Evolutionary conservation across 805 yeast species (phyloP).

Genomic region (Metschnikowia lunata): DNA sequence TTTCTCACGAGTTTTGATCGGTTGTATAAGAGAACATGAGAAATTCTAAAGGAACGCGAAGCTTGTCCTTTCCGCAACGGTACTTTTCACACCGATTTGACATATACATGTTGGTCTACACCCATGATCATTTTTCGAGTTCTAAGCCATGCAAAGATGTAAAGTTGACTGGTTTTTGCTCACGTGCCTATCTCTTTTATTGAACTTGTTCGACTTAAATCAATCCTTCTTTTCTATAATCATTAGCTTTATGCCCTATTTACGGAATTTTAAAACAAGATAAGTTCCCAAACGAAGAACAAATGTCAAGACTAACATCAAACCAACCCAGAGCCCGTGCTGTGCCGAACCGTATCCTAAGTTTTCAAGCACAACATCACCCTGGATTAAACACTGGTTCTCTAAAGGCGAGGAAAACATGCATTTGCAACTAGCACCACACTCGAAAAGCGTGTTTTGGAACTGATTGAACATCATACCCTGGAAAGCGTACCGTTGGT

Average conservation of each 20-base stretch:
- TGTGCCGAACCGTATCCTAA: constrained; percentile 27
- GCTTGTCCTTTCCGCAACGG: no score
- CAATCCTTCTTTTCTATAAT: no score
- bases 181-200: no score
- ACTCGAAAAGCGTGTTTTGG: constrained; percentile 21
- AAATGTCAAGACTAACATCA: constrained; percentile 27
- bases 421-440: constrained; percentile 33
- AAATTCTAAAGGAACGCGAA: no score
- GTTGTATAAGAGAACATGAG: no score
- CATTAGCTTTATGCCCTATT: neutral
- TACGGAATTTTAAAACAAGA: constrained; percentile 16
- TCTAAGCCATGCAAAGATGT: no score
- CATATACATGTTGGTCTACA: no score
- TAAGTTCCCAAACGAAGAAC: constrained; percentile 27
- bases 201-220: no score
- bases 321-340: constrained; percentile 34
- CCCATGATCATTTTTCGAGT: no score
- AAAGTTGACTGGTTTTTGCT: no score
- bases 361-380: constrained; percentile 28
- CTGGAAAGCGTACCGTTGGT: constrained; percentile 40
- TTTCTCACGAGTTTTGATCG: no score
- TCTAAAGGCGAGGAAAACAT: constrained; percentile 27
- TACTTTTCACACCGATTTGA: no score
- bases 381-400: constrained; percentile 28
- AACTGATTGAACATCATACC: constrained; percentile 43